phyloP scores from a whole-genome alignment of 768 basidiomycete species.

The Boletus rex-veris region DNA sequence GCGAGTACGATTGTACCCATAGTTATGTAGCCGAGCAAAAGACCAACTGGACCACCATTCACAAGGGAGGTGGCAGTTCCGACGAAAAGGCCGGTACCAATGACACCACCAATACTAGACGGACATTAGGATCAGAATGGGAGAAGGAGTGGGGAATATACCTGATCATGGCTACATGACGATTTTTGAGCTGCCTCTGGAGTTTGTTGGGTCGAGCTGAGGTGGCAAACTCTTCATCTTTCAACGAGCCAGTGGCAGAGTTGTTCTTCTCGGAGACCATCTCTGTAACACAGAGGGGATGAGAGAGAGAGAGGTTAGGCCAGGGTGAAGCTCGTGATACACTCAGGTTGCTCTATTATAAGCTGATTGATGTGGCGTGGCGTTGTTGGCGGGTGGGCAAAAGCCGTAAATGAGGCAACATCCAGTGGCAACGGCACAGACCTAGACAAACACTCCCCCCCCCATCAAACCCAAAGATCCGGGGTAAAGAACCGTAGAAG shows the following conservation, averaged over 20 bases:
- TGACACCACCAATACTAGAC: slow-evolving; percentile 57
- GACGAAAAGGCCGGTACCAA: slow-evolving; percentile 61
- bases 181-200: slow-evolving; percentile 64
- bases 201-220: slow-evolving; percentile 26
- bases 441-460: too few relatives aligned
- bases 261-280: slow-evolving; percentile 25
- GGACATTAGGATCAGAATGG: neutral
- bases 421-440: too few relatives aligned
- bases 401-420: too few relatives aligned
- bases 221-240: slow-evolving; percentile 20
- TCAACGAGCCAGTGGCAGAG: slow-evolving; percentile 9
- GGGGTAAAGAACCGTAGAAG: too few relatives aligned
- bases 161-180: slow-evolving; percentile 85
- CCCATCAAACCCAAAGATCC: too few relatives aligned
- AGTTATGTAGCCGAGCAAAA: slow-evolving; percentile 64
- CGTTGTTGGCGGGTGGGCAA: neutral
- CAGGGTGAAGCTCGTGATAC: neutral
- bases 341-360: neutral
- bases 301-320: neutral
- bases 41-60: slow-evolving; percentile 68
- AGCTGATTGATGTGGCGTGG: neutral
- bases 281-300: too few relatives aligned
- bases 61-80: slow-evolving; percentile 52
- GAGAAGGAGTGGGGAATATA: slow-evolving; percentile 11
- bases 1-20: slow-evolving; percentile 68